Evolutionary conservation across 2,329 filamentous ascomycete species (phyloP), one percentile per base, ranked within the genome.

Genomic region (Diaporthe eres): DNA sequence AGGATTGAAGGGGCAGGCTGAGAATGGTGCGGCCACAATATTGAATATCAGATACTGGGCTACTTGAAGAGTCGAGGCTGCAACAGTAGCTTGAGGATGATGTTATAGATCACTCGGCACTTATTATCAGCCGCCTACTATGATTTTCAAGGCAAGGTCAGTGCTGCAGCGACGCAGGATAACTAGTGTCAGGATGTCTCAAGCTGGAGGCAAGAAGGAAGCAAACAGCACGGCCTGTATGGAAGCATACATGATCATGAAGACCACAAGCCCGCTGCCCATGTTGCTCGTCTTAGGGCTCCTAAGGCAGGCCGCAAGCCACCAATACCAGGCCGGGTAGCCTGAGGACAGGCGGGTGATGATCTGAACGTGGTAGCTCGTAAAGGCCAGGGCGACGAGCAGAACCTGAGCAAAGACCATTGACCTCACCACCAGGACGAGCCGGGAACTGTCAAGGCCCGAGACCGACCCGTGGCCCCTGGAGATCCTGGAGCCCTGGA

Each of bases 361-460:
- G 79, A 99, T 97, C 84, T 99, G 97, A 37, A 98, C 94, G 82
- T 99, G 97, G 81, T 97, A 98, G 77, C 87, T 95, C 17, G 93
- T 95, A 28, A 96, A 84, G 28, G 95, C 94, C 76, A 96, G 83
- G 3, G 90, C 77, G 1, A 93, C 92, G 25, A 99, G 87, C 4
- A 96, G 75, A 1, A 94, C 84, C 83, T 99, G 96, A 5, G 91
- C 90, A 4, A 92, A 84, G 1, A 95, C 95, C 77, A 98, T 86
- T 31, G 90, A 89, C 39, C 84, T 84, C 9, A 91, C 79, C 13
- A 91, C 75, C 13, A 80, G 47, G 47, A 76, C 31, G 34, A 82
- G 72, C 1, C 77, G 76, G 22, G 47, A 17, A 77, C 75, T 34
- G 74, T 65, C 25, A 67, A 71, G 28, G 55, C 13, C 12, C 31